Evolutionary conservation across 257 asterid species (phyloP), one percentile per base, ranked within the genome.

Genomic region (Nicotiana undulata): DNA sequence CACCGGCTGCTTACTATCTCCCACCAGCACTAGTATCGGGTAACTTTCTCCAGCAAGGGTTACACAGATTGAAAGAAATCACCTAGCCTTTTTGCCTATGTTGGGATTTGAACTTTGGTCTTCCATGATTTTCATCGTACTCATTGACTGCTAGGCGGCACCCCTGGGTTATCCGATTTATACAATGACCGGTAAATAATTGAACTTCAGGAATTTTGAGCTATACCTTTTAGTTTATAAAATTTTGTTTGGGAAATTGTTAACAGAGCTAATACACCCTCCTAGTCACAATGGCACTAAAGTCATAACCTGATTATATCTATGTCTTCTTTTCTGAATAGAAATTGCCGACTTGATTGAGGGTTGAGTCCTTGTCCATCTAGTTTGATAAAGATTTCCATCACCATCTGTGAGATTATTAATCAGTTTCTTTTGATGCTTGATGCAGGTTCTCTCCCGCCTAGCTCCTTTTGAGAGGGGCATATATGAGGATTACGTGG

Each of bases 391-490:
- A 16, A 29, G 59, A 34, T 79, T 77, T 59, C 40, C 63, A 63
- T 60, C 82, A 44, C 13, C 26, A 44, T 26, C 13, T 63, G 17
- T 0, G 49, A 44, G 75, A 40, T 46, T 60, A 63, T 52, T 64
- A 44, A 56, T 49, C 9, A 9, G 56, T 72, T 51, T 59, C 18
- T 63, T 58, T 81, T 83, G 86, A 84, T 87, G 53, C 64, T 80
- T 87, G 84, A 74, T 87, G 75, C 91, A 96, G 99, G 99, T 96
- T 85, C 90, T 96, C 81, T 90, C 96, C 82, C 94, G 99, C 76
- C 86, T 96, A 85, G 99, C 98, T 83, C 98, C 98, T 52, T 92
- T 93, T 24, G 99, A 94, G 89, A 94, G 99, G 88, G 98, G 98
- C 55, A 86, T 96, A 81, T 96, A 96, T 17, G 99, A 94, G 88